Evolutionary conservation across 768 basidiomycete species (phyloP).

Genomic region (Collybia nuda): DNA sequence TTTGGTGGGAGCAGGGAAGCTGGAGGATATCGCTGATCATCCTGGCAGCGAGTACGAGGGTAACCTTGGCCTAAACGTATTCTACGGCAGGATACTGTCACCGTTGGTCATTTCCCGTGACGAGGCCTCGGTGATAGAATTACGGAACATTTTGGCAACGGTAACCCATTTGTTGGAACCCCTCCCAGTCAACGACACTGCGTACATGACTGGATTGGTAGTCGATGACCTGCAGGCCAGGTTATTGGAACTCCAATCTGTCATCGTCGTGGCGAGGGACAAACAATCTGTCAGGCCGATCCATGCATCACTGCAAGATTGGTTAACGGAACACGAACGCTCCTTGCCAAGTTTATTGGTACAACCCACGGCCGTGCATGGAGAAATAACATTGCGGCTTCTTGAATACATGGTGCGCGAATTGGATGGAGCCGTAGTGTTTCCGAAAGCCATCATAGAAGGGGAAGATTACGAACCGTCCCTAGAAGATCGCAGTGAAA

Average conservation of each 20-base stretch:
- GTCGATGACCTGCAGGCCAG: slow-evolving; percentile 1
- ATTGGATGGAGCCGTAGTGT: slow-evolving; percentile 5
- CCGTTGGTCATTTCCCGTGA: neutral
- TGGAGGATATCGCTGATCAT: slow-evolving; percentile 12
- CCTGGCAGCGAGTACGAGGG: slow-evolving; percentile 16
- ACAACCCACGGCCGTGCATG: slow-evolving; percentile 7
- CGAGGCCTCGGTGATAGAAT: slow-evolving; percentile 1
- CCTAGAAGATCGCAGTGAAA: neutral
- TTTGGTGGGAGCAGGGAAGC: slow-evolving; percentile 8
- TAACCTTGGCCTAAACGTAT: slow-evolving; percentile 12
- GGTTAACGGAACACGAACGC: slow-evolving; percentile 10
- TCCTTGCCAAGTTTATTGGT: slow-evolving; percentile 8
- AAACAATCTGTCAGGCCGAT: slow-evolving; percentile 5
- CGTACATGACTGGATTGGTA: slow-evolving; percentile 1
- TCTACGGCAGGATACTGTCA: slow-evolving; percentile 13
- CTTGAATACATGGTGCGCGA: slow-evolving; percentile 8
- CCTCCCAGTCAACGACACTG: slow-evolving; percentile 1
- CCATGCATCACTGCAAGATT: slow-evolving; percentile 10
- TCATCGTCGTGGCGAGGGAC: slow-evolving; percentile 4
- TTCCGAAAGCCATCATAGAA: neutral
- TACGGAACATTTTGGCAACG: slow-evolving; percentile 4
- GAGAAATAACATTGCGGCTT: slow-evolving; percentile 6
- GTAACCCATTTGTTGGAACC: slow-evolving; percentile 10
- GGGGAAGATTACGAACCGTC: slow-evolving; percentile 1
- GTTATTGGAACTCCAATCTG: slow-evolving; percentile 6